Evolutionary conservation across 129 eudicot species (phyloP), one percentile per base, ranked within the genome.

Genomic region (Erigeron canadensis): DNA sequence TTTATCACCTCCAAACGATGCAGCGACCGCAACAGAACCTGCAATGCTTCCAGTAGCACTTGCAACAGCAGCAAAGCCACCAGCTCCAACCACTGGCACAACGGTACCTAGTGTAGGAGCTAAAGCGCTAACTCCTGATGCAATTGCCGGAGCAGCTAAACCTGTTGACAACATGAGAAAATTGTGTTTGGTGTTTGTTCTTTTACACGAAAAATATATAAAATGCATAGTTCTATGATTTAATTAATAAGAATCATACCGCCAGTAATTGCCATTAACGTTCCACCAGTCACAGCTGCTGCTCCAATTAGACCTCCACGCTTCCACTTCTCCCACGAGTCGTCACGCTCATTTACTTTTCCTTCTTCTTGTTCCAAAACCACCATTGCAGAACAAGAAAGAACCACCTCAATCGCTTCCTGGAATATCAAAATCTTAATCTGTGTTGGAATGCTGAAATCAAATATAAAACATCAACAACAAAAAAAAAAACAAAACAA

Each of bases 131-230:
- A 95, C 88, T 53, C 99, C 99, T 54, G 97, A 96, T 63, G 99
- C 99, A 83, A 95, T 95, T 67, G 97, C 97, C 73, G 97, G 99
- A 69, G 97, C 97, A 80, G 99, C 99, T 81, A 95, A 82, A 47
- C 97, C 99, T 95, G 87, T 77, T 82, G 17, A 34, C 4, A 2
- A 58, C 48, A 9, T 21, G 12, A 56, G 6, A 47, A 21, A 53
- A 7, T 42, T 8, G 53, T 56, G 73, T 34, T 66, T 67, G 60
- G 53, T 56, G 73, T 34, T 66, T 67, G 60, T 11, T 22, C 43
- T 54, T 53, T 61, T 19, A 42, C 23, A 44, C 47, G 1, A 46
- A 38, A 28, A 50, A 61, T 48, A 13, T 38, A 53, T 65, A 54
- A 65, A 42, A 42, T 22, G 38, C 15, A 10, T 17, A 11, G 2